These are phyloP conservation scores for Erysimum cheiranthoides DNA, from an alignment of 345 rosid genomes.

Conservation along the genomic window DNA sequence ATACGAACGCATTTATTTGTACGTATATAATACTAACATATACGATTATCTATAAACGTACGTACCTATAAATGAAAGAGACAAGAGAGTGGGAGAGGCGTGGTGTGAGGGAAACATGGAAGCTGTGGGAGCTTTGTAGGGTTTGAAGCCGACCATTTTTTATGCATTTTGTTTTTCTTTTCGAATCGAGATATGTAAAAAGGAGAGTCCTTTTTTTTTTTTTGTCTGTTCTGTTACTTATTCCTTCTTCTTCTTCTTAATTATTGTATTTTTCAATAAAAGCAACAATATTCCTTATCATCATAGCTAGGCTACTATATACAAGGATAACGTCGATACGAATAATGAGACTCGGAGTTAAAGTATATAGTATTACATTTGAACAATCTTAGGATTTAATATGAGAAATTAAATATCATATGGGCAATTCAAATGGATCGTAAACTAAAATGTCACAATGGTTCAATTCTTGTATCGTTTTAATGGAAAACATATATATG, in stretches of 20 bases:
- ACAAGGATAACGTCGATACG: constrained; percentile 23
- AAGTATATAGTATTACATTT: constrained; percentile 14
- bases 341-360: constrained; percentile 29
- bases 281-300: constrained; percentile 38
- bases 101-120: constrained; percentile 63
- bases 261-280: constrained; percentile 19
- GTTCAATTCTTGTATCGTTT: not conserved
- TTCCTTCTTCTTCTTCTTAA: constrained; percentile 25
- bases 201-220: constrained; percentile 37
- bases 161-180: not conserved
- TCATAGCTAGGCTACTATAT: constrained; percentile 21
- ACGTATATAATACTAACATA: not conserved
- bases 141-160: constrained; percentile 63
- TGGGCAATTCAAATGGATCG: not conserved
- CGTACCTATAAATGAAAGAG: constrained; percentile 28
- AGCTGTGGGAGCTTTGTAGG: constrained; percentile 63
- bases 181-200: constrained; percentile 40
- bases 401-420: not conserved
- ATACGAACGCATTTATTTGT: constrained; percentile 2
- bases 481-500: not conserved
- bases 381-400: not conserved
- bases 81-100: constrained; percentile 44
- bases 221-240: constrained; percentile 36
- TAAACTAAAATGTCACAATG: not conserved
- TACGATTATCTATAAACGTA: not conserved